Evolutionary conservation across 352 stramenopile species (phyloP).

Genomic region (Globisporangium viniferum): DNA sequence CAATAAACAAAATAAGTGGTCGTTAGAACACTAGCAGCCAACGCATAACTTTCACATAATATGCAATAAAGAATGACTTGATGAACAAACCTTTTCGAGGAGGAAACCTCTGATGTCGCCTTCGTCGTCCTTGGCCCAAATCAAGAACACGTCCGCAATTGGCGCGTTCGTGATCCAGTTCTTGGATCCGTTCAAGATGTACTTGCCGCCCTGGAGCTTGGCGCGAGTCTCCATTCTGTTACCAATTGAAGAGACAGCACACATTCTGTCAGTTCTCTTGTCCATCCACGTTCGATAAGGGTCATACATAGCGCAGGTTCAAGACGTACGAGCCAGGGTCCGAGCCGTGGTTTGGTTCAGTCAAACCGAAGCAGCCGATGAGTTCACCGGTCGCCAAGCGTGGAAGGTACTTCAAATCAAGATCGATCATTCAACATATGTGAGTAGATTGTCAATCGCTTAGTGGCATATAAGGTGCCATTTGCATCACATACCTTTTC

Average conservation of each 20-base stretch:
- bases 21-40: not conserved
- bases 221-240: constrained; percentile 94
- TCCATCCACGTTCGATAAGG: not conserved
- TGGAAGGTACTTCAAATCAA: constrained; percentile 86
- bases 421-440: not conserved
- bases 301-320: not conserved
- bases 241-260: not conserved
- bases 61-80: not conserved
- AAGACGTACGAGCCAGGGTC: constrained; percentile 86
- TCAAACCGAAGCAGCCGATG: constrained; percentile 98
- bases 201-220: constrained; percentile 85
- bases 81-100: constrained; percentile 82
- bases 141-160: constrained; percentile 96
- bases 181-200: constrained; percentile 95
- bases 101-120: constrained; percentile 95
- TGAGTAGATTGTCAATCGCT: not conserved
- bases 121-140: constrained; percentile 96
- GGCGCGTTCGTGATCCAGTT: constrained; percentile 98
- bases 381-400: constrained; percentile 92
- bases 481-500: constrained; percentile 64
- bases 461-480: not conserved
- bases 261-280: not conserved
- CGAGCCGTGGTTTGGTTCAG: constrained; percentile 97
- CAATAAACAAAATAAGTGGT: not conserved
- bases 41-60: not conserved